These are phyloP conservation scores for Mortierella sp. DNA, from an alignment of 371 early-diverging fungal species.

Conservation along the genomic window DNA sequence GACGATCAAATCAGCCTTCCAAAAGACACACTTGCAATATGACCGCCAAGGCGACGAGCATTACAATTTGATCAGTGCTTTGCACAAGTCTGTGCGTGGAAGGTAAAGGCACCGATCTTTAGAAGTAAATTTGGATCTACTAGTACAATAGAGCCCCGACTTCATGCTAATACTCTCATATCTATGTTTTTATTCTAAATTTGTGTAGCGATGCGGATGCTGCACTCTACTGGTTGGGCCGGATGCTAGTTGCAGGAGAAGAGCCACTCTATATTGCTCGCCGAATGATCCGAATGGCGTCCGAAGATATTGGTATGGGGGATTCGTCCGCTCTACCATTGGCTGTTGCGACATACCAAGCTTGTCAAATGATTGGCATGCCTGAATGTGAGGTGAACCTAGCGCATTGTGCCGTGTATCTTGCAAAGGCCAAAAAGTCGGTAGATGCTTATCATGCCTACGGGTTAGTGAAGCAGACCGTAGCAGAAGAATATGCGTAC, in stretches of 20 bases:
- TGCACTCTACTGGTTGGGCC: constrained; percentile 88
- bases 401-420: constrained; percentile 81
- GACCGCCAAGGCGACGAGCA: constrained; percentile 90
- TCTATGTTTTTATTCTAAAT: no score
- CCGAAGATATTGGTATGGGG: constrained; percentile 91
- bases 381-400: constrained; percentile 90
- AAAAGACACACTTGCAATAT: constrained; percentile 82
- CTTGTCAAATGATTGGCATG: constrained; percentile 89
- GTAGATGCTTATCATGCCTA: constrained; percentile 83
- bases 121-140: background rate
- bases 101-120: constrained; percentile 48
- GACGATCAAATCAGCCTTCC: constrained; percentile 69
- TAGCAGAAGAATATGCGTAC: constrained; percentile 68
- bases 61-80: constrained; percentile 88
- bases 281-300: constrained; percentile 80
- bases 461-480: constrained; percentile 63
- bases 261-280: constrained; percentile 84
- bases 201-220: constrained; percentile 72
- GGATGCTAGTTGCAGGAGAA: constrained; percentile 91
- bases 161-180: background rate
- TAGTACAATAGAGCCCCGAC: background rate
- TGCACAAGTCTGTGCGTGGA: constrained; percentile 89
- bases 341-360: constrained; percentile 82
- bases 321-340: constrained; percentile 80
- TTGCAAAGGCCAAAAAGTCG: constrained; percentile 85